Base-by-base conservation (phyloP, 2,329 filamentous ascomycete species). In the Coleophoma cylindrospora region DNA sequence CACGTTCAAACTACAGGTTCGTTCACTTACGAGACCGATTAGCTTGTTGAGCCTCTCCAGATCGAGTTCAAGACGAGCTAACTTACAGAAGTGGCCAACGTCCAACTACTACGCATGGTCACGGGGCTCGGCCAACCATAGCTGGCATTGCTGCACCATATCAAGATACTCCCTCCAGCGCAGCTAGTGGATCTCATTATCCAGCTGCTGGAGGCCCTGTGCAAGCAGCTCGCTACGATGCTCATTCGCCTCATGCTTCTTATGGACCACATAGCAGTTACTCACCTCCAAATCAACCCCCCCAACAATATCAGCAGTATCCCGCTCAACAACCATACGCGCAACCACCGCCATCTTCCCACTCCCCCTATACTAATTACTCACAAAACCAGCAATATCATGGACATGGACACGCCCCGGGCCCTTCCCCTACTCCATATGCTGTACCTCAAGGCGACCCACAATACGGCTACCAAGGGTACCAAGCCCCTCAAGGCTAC, bases 271-370 rank as follows among this genome's bases (percentile, higher is more conserved):
- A 58, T 54, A 43, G 49, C 55, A 14, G 49, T 54, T 27, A 43
- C 14, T 10, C 40, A 21, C 7, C 47, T 34, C 55, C 51, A 50
- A 48, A 56, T 19, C 49, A 54, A 32, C 44, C 52, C 19, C 48
- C 54, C 13, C 50, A 52, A 43, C 45, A 34, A 12, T 59, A 62
- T 41, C 62, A 62, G 34, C 63, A 61, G 47, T 53, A 61, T 49
- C 34, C 47, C 11, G 38, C 40, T 32, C 52, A 54, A 44, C 41
- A 14, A 44, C 21, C 22, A 14, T 27, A 44, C 10, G 43, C 52
- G 40, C 53, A 59, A 6, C 56, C 48, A 13, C 40, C 56, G 33
- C 57, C 57, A 46, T 38, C 50, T 33, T 54, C 55, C 38, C 59
- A 57, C 10, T 43, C 47, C 17, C 43, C 40, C 12, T 59, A 63